Evolutionary conservation across 345 rosid genomes (phyloP).

Genomic region (Heritiera littoralis): DNA sequence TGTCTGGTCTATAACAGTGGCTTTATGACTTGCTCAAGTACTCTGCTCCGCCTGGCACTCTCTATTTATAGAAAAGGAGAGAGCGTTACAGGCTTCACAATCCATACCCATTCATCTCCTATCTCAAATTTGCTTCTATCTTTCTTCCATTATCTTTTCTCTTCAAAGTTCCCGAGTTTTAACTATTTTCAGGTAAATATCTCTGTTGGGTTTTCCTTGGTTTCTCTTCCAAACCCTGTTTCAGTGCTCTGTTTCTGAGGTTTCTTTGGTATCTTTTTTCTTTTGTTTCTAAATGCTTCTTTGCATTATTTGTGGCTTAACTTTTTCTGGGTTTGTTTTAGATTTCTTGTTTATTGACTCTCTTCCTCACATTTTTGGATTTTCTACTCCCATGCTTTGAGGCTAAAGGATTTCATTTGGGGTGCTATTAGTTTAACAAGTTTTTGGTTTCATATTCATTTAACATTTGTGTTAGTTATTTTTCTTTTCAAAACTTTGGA

Average conservation of each 20-base stretch:
- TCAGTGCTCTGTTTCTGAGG: neutral
- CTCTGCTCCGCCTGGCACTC: neutral
- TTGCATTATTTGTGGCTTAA: neutral
- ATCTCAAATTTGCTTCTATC: neutral
- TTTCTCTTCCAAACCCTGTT: constrained; percentile 8
- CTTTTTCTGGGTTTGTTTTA: neutral
- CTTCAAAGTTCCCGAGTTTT: neutral
- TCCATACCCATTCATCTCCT: neutral
- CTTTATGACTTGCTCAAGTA: neutral
- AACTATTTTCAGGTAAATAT: constrained; percentile 11
- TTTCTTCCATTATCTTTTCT: neutral
- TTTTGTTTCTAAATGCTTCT: neutral
- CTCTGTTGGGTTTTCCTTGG: neutral
- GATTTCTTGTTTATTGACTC: neutral
- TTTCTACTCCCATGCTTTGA: neutral
- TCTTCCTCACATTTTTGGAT: neutral
- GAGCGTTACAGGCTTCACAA: neutral
- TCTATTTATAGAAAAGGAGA: neutral
- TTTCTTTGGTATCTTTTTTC: neutral
- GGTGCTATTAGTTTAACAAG: neutral
- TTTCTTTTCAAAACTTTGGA: neutral
- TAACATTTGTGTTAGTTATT: neutral
- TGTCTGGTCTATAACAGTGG: neutral
- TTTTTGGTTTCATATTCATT: neutral
- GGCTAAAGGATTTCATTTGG: neutral